Evolutionary conservation across 1,284 basidiomycete genomes (phyloP).

Genomic region (Moesziomyces sp.): DNA sequence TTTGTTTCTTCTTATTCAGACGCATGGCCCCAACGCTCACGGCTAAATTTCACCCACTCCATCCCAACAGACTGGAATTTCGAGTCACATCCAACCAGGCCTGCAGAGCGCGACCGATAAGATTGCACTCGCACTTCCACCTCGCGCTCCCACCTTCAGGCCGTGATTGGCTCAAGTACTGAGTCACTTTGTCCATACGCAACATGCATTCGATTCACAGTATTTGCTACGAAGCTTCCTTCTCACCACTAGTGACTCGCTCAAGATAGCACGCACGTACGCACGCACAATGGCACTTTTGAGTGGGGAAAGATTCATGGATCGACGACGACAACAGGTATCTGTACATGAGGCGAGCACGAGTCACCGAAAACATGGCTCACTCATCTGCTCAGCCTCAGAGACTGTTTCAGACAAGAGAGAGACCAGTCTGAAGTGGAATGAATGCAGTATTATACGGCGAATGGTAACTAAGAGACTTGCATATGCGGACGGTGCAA

Average conservation of each 20-base stretch:
- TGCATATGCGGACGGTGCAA: conserved; percentile 45
- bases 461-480: conserved; percentile 15
- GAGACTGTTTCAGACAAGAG: too few species aligned
- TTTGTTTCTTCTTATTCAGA: neutral
- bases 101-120: neutral
- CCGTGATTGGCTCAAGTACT: neutral
- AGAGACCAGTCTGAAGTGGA: neutral
- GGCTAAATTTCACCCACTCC: neutral
- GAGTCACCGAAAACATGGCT: too few species aligned
- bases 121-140: neutral
- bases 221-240: neutral
- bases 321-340: conserved; percentile 4
- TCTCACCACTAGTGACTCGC: neutral
- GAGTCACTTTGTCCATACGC: neutral
- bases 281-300: neutral
- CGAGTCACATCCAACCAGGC: neutral
- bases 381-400: too few species aligned
- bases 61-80: neutral
- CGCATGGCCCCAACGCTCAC: conserved; percentile 6
- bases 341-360: conserved; percentile 23
- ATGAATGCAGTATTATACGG: conserved; percentile 34
- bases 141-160: neutral
- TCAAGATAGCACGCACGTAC: neutral
- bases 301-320: conserved; percentile 13
- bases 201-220: neutral